Percentiles rank a stretch among this genome's conserved stretches.
Evolutionary conservation across 169 alveolate genomes (phyloP).

Genomic region (Amoebophrya sp.): DNA sequence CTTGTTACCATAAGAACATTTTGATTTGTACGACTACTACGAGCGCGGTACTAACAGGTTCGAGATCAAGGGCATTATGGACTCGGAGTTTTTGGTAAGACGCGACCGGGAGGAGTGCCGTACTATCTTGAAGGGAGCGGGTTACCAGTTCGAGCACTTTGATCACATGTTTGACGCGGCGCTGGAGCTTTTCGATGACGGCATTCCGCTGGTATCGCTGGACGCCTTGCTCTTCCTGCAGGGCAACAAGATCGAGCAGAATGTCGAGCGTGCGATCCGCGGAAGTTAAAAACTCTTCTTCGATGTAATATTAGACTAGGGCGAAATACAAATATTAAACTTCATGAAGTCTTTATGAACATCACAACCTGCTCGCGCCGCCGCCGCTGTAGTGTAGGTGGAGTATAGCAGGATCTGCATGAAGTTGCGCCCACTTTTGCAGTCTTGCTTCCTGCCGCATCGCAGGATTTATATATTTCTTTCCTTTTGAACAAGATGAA

Average conservation of each 20-base stretch:
- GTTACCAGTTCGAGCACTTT: neutral
- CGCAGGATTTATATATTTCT: too few species aligned
- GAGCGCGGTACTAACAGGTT: neutral
- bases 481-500: too few species aligned
- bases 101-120: neutral
- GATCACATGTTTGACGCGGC: neutral
- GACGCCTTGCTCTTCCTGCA: neutral
- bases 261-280: neutral
- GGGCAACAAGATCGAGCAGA: neutral
- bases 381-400: too few species aligned
- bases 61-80: conserved; percentile 8
- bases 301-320: too few species aligned
- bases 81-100: neutral
- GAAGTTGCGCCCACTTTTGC: too few species aligned
- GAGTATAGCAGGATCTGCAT: too few species aligned
- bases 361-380: too few species aligned
- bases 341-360: too few species aligned
- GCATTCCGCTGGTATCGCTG: neutral
- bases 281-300: neutral
- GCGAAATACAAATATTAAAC: too few species aligned
- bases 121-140: neutral
- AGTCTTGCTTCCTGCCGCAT: too few species aligned
- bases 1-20: too few species aligned
- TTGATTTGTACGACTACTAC: too few species aligned
- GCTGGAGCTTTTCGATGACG: neutral